These are phyloP conservation scores for Boechera stricta DNA, from an alignment of 345 rosid species.

Conservation along the genomic window DNA sequence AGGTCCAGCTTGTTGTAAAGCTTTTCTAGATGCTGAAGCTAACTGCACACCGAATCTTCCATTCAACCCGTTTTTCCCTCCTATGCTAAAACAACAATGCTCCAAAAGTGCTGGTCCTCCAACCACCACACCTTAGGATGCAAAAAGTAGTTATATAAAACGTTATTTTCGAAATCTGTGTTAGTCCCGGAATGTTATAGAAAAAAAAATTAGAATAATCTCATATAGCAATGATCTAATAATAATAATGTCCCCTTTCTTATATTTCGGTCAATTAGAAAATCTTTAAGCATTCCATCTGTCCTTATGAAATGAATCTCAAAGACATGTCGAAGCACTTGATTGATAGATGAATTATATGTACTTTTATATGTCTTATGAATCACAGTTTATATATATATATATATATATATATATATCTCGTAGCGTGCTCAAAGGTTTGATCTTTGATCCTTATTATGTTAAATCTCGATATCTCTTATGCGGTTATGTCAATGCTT, in stretches of 20 bases:
- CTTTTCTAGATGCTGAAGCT: slow-evolving; percentile 10
- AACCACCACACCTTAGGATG: neutral
- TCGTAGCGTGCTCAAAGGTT: too few relatives aligned
- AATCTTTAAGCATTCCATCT: neutral
- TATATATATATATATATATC: too few relatives aligned
- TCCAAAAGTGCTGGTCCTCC: neutral
- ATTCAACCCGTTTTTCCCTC: neutral
- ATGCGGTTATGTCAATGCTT: neutral
- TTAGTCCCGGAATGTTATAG: neutral
- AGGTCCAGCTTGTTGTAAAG: slow-evolving; percentile 33
- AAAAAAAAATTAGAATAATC: neutral
- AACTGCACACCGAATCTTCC: neutral
- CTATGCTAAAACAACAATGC: slow-evolving; percentile 15
- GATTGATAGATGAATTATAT: too few relatives aligned
- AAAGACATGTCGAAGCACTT: too few relatives aligned
- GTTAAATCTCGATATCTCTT: neutral
- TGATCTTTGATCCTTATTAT: too few relatives aligned
- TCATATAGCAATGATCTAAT: neutral
- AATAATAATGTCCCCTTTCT: neutral
- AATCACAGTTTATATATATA: too few relatives aligned
- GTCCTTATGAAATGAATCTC: neutral
- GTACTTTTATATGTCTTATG: too few relatives aligned
- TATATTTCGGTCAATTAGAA: neutral
- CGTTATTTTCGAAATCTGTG: neutral
- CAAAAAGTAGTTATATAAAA: neutral